Conservation (phyloP, 306 rosid species). For the Trichosanthes truncata region DNA sequence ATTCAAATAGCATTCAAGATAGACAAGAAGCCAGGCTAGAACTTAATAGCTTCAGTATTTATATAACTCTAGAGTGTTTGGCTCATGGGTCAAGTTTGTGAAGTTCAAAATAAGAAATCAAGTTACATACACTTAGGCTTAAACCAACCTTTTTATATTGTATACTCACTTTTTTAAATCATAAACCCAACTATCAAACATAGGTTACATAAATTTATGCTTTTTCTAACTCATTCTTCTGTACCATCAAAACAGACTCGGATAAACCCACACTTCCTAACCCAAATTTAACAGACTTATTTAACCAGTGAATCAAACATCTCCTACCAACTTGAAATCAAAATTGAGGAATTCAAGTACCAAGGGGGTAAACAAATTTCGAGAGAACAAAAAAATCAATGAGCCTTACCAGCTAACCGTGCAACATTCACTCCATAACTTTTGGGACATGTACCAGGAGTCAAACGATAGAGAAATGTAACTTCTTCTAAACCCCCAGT, state of each 20-base stretch:
- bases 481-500: conserved; percentile 70
- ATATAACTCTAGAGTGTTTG: background rate
- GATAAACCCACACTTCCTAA: background rate
- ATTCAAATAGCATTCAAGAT: background rate
- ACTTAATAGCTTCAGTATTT: background rate
- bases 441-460: conserved; percentile 85
- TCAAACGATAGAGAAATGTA: conserved; percentile 82
- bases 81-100: background rate
- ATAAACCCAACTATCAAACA: background rate
- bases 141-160: background rate
- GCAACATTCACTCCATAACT: conserved; percentile 97
- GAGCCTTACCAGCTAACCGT: conserved; percentile 67
- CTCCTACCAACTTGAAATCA: background rate
- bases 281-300: background rate
- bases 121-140: background rate
- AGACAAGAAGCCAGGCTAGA: background rate
- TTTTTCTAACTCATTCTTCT: background rate
- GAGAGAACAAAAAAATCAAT: conserved; percentile 2
- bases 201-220: background rate
- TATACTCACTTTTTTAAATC: background rate
- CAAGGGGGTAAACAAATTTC: background rate
- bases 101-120: background rate
- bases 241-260: background rate
- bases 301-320: background rate
- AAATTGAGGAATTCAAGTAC: background rate